Evolutionary conservation across 345 rosid species (phyloP).

Genomic region (Brassica rapa): DNA sequence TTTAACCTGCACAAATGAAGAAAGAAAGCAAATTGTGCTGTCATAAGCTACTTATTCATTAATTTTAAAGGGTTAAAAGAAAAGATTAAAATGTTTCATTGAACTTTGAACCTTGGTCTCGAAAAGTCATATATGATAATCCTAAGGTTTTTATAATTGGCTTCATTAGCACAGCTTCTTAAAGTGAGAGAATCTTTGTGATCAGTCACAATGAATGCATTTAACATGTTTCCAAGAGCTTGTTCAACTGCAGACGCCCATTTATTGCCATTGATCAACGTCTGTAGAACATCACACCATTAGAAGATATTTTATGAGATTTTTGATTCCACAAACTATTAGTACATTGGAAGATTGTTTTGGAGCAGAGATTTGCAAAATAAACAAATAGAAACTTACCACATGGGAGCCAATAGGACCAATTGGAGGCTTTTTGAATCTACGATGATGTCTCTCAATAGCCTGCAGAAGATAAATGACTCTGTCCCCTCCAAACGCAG

Average conservation of each 20-base stretch:
- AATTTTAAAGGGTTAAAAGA: neutral
- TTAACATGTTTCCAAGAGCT: constrained; percentile 80
- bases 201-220: constrained; percentile 91
- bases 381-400: constrained; percentile 51
- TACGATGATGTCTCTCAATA: constrained; percentile 66
- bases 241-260: constrained; percentile 94
- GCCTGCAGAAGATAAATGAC: constrained; percentile 71
- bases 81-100: constrained; percentile 4
- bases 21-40: constrained; percentile 23
- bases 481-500: constrained; percentile 92
- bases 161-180: constrained; percentile 73
- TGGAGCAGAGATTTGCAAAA: constrained; percentile 13
- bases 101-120: constrained; percentile 66
- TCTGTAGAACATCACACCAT: constrained; percentile 48
- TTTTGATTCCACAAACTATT: constrained; percentile 6
- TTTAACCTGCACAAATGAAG: constrained; percentile 54
- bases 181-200: constrained; percentile 72
- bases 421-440: constrained; percentile 75
- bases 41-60: constrained; percentile 9
- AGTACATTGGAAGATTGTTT: neutral
- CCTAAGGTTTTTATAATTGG: constrained; percentile 62
- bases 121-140: constrained; percentile 85
- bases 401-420: constrained; percentile 97
- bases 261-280: constrained; percentile 63
- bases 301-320: constrained; percentile 1